Conservation (phyloP, 768 basidiomycete genomes). For the Lyophyllum semitale region DNA sequence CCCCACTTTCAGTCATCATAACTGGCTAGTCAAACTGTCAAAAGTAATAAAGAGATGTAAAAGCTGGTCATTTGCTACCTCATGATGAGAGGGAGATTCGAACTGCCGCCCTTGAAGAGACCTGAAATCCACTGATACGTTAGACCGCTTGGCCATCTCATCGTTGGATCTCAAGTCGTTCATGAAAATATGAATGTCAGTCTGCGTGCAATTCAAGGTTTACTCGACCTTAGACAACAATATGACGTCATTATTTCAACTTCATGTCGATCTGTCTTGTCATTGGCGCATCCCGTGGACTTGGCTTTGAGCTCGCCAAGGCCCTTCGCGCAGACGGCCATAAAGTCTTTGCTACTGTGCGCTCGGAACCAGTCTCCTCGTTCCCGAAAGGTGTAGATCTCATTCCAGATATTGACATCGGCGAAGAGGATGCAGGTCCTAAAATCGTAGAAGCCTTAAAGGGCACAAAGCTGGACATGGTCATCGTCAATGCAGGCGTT, state of each 20-base stretch:
- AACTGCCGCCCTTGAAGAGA: too few relatives aligned
- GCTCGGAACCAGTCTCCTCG: conserved; percentile 23
- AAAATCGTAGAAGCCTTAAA: conserved; percentile 36
- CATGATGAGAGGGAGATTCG: too few relatives aligned
- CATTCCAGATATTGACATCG: conserved; percentile 39
- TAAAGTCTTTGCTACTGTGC: conserved; percentile 40
- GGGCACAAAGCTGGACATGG: conserved; percentile 30
- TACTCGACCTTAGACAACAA: too few relatives aligned
- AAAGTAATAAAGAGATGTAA: too few relatives aligned
- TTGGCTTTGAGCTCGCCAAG: conserved; percentile 40
- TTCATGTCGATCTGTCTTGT: conserved; percentile 33
- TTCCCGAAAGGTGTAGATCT: conserved; percentile 35
- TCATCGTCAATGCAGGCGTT: conserved; percentile 40
- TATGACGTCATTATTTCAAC: neutral
- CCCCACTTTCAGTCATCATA: too few relatives aligned
- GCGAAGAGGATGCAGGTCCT: conserved; percentile 32
- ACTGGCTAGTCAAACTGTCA: too few relatives aligned
- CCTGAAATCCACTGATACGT: too few relatives aligned
- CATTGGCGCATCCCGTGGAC: conserved; percentile 46
- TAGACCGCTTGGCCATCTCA: too few relatives aligned
- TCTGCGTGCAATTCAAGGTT: too few relatives aligned
- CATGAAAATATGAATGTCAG: too few relatives aligned
- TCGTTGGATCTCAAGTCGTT: too few relatives aligned
- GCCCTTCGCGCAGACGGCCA: conserved; percentile 23
- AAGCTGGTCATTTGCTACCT: too few relatives aligned